Conservation (phyloP, 768 basidiomycete genomes). For the Holtermannia corniformis region DNA sequence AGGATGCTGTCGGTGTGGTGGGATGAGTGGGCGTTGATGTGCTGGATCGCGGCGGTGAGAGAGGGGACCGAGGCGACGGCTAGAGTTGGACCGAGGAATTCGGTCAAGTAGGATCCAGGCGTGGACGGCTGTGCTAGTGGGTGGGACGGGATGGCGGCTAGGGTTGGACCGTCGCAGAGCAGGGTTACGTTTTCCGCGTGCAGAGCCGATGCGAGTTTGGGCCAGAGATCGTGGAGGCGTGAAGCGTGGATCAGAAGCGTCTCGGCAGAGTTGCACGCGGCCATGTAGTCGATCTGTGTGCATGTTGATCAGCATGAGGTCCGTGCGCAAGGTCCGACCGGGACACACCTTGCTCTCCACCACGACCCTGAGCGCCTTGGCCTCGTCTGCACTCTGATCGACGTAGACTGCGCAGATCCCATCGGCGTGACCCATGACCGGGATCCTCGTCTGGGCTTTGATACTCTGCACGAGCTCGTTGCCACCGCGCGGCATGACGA, state of each 20-base stretch:
- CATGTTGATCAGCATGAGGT: background rate
- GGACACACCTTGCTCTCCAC: constrained; percentile 77
- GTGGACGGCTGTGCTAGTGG: constrained; percentile 49
- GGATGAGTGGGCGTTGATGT: constrained; percentile 87
- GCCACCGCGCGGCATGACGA: constrained; percentile 93
- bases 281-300: constrained; percentile 75
- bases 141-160: constrained; percentile 49
- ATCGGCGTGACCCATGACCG: constrained; percentile 99
- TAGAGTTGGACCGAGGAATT: constrained; percentile 76
- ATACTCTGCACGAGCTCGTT: constrained; percentile 80
- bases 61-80: constrained; percentile 69
- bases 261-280: constrained; percentile 89
- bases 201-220: constrained; percentile 66
- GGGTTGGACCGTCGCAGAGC: constrained; percentile 63
- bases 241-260: constrained; percentile 75
- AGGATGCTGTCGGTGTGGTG: constrained; percentile 93
- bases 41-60: constrained; percentile 62
- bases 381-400: constrained; percentile 66
- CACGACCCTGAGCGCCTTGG: constrained; percentile 71
- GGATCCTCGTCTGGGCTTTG: constrained; percentile 79
- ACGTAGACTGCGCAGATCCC: constrained; percentile 85
- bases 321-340: background rate
- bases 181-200: constrained; percentile 57
- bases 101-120: constrained; percentile 64
- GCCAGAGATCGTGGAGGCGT: constrained; percentile 68